A percentile compares a stretch with the other conserved stretches of the same genome.
Conservation (phyloP, 129 eudicot species). For the Deinandra increscens region DNA sequence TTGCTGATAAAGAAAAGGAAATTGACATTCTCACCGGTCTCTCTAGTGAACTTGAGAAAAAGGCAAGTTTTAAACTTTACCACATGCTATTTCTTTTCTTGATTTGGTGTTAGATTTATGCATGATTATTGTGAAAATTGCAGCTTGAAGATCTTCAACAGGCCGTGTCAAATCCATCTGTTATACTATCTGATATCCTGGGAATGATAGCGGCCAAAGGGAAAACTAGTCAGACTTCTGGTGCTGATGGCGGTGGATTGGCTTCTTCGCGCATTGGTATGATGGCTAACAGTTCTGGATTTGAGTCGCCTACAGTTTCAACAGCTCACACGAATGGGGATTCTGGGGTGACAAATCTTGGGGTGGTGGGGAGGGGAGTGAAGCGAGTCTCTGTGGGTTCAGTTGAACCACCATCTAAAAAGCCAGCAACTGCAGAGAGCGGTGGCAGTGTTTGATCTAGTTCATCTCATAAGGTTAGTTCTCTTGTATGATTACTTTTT, state of each 20-base stretch:
- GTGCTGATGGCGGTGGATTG: conserved; percentile 14
- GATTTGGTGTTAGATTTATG: background rate
- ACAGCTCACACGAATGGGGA: conserved; percentile 61
- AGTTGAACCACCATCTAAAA: conserved; percentile 43
- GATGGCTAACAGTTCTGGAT: conserved; percentile 43
- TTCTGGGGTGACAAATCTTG: conserved; percentile 80
- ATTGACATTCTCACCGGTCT: conserved; percentile 75
- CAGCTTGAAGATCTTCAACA: conserved; percentile 99
- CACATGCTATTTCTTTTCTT: background rate
- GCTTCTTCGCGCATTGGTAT: conserved; percentile 54
- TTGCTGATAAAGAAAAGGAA: conserved; percentile 63
- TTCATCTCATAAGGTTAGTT: conserved; percentile 4
- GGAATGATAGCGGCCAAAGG: conserved; percentile 68
- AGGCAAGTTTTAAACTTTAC: conserved; percentile 45
- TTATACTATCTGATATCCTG: conserved; percentile 68
- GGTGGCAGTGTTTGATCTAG: conserved; percentile 49
- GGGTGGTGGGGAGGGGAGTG: conserved; percentile 97
- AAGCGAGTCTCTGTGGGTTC: conserved; percentile 74
- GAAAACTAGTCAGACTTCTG: conserved; percentile 41
- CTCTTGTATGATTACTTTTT: background rate
- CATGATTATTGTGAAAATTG: conserved; percentile 17
- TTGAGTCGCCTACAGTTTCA: conserved; percentile 64
- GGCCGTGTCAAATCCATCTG: conserved; percentile 67
- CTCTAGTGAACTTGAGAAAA: conserved; percentile 76
- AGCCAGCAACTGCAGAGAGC: conserved; percentile 45